Base-by-base conservation (phyloP, 768 basidiomycete species). In the Mycena chlorophos region DNA sequence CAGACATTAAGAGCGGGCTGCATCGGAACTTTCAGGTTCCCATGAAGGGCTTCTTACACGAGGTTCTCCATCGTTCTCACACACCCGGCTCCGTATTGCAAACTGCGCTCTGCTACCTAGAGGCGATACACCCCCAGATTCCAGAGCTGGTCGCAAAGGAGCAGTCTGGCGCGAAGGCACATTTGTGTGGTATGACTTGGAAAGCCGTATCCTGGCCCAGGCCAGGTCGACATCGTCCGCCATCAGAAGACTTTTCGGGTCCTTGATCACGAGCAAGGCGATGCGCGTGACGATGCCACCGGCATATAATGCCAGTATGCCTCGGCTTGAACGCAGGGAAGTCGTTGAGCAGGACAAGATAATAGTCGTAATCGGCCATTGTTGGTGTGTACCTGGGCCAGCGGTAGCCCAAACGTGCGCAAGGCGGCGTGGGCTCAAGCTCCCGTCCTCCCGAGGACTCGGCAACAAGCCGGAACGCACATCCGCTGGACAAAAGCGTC, bases 31-130 rank as follows among this genome's bases (percentile, higher is more conserved):
- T 76, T 45, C 66, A 83, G 17, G 73, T 83, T 6, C 86, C 88
- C 6, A 79, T 91, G 60, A 86, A 82, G 60, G 77, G 80, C 4
- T 96, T 96, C 64, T 89, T 96, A 26, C 88, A 91, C 66, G 92
- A 96, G 71, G 89, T 94, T 6, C 79, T 96, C 14, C 82, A 90
- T 49, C 87, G 94, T 31, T 94, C 91, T 13, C 82, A 90, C 45
- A 94, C 92, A 0, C 88, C 90, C 4, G 89, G 87, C 39, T 83
- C 80, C 40, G 89, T 93, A 3, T 78, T 96, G 6, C 92, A 95
- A 67, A 89, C 91, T 0, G 93, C 94, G 0, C 73, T 93, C 0
- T 92, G 93, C 67, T 95, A 94, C 66, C 74, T 95, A 13, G 91
- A 93, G 69, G 91, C 88, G 3, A 79, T 92, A n/a, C 86, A 90